phyloP scores from a whole-genome alignment of 805 yeast species.

The Candida anglica region DNA sequence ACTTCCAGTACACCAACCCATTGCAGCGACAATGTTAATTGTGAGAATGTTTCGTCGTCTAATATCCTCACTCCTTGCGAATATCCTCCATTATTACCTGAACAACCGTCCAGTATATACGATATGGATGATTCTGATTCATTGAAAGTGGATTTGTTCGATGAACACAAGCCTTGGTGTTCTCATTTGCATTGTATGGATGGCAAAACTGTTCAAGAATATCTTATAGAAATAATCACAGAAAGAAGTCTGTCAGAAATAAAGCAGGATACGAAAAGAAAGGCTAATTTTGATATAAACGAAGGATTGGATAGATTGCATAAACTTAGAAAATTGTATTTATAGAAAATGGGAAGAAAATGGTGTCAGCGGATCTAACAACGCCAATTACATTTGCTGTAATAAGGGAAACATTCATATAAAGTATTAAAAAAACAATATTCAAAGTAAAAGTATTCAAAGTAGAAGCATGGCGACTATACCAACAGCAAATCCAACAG shows the following conservation, averaged over 20 bases:
- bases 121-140: constrained; percentile 8
- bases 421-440: too few species aligned
- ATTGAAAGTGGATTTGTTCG: constrained; percentile 13
- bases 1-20: background rate
- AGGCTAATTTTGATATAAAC: constrained; percentile 21
- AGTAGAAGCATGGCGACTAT: too few species aligned
- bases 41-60: constrained; percentile 13
- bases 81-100: constrained; percentile 15
- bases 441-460: too few species aligned
- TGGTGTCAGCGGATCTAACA: too few species aligned
- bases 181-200: constrained; percentile 13
- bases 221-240: constrained; percentile 13
- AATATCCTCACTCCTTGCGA: constrained; percentile 27
- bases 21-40: background rate
- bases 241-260: constrained; percentile 3
- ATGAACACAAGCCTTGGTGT: constrained; percentile 38
- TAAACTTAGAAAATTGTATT: constrained; percentile 33
- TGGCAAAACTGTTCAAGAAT: constrained; percentile 11
- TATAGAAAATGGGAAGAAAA: too few species aligned
- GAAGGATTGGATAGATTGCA: constrained; percentile 30
- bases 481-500: too few species aligned
- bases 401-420: too few species aligned
- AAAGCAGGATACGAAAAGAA: constrained; percentile 16
- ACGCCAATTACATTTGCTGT: too few species aligned
- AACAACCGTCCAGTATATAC: background rate